phyloP scores from a whole-genome alignment of 2,329 filamentous ascomycete species.

The Salinomyces thailandicus region DNA sequence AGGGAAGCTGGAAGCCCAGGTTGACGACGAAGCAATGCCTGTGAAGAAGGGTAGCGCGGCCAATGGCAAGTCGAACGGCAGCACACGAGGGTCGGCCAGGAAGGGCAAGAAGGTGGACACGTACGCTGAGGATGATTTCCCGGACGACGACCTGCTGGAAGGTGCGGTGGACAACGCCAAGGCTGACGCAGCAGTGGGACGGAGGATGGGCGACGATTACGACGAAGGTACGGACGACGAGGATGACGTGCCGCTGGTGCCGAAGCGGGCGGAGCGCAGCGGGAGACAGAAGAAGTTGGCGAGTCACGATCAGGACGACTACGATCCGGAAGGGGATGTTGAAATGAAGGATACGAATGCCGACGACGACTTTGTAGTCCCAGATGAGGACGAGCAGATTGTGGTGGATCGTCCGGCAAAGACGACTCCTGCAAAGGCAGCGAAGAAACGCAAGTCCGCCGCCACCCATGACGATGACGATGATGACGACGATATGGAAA shows the following conservation, averaged over 20 bases:
- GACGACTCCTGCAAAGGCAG: conserved; percentile 23
- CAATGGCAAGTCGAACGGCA: conserved; percentile 28
- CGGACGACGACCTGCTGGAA: conserved; percentile 35
- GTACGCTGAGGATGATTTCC: conserved; percentile 29
- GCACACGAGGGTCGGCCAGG: conserved; percentile 24
- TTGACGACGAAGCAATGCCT: conserved; percentile 28
- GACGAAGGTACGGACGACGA: conserved; percentile 51
- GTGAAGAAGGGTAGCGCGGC: conserved; percentile 25
- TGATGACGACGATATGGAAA: conserved; percentile 37
- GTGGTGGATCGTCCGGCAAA: conserved; percentile 31
- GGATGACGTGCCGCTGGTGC: conserved; percentile 57
- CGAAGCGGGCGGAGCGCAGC: conserved; percentile 24
- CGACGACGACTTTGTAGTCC: conserved; percentile 36
- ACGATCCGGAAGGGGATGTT: conserved; percentile 36
- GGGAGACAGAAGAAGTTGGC: conserved; percentile 25
- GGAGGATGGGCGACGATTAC: conserved; percentile 55
- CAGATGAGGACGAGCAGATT: conserved; percentile 34
- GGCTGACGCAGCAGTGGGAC: conserved; percentile 53
- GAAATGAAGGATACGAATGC: conserved; percentile 44
- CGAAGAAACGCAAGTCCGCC: conserved; percentile 50
- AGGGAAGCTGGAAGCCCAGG: conserved; percentile 13
- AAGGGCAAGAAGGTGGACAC: conserved; percentile 33
- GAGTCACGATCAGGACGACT: conserved; percentile 29
- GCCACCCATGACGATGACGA: conserved; percentile 42
- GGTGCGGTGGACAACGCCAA: conserved; percentile 75